Evolutionary conservation across 768 basidiomycete species (phyloP).

Genomic region (Phlegmacium glaucopus): DNA sequence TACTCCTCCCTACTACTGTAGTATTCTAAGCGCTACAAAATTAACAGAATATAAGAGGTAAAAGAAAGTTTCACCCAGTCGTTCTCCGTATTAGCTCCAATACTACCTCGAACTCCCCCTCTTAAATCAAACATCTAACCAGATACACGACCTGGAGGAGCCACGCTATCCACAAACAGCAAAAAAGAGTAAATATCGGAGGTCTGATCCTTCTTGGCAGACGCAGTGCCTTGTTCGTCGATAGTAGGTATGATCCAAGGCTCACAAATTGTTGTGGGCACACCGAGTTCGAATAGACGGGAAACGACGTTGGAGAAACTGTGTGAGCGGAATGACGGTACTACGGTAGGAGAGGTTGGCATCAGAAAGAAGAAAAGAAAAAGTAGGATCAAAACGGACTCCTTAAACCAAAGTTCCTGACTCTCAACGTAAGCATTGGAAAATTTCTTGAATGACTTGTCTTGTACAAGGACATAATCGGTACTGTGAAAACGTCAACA

Average conservation of each 20-base stretch:
- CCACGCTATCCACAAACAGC: too few species aligned
- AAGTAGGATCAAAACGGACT: conserved; percentile 50
- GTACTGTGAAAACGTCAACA: conserved; percentile 40
- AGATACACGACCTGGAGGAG: too few species aligned
- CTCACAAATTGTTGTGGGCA: conserved; percentile 83
- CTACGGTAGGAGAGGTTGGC: conserved; percentile 4
- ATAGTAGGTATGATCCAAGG: conserved; percentile 70
- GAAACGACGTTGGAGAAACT: conserved; percentile 82
- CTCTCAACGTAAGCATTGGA: conserved; percentile 85
- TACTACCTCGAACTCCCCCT: too few species aligned
- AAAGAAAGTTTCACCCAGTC: too few species aligned
- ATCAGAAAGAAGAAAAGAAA: background rate
- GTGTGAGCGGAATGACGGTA: conserved; percentile 4
- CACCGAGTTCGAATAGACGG: conserved; percentile 90
- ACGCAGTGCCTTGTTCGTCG: conserved; percentile 36
- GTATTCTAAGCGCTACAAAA: too few species aligned
- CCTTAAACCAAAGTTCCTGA: conserved; percentile 87
- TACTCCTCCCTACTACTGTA: too few species aligned
- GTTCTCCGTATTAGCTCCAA: too few species aligned
- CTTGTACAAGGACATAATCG: conserved; percentile 84
- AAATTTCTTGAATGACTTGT: conserved; percentile 90
- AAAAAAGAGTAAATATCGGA: too few species aligned
- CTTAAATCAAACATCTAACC: too few species aligned
- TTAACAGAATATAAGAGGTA: too few species aligned
- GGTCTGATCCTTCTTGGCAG: conserved; percentile 12